Percentiles rank a stretch among this genome's conserved stretches.
phyloP scores from a whole-genome alignment of 192 early-diverging fungal genomes.

The Umbelopsis sp. region DNA sequence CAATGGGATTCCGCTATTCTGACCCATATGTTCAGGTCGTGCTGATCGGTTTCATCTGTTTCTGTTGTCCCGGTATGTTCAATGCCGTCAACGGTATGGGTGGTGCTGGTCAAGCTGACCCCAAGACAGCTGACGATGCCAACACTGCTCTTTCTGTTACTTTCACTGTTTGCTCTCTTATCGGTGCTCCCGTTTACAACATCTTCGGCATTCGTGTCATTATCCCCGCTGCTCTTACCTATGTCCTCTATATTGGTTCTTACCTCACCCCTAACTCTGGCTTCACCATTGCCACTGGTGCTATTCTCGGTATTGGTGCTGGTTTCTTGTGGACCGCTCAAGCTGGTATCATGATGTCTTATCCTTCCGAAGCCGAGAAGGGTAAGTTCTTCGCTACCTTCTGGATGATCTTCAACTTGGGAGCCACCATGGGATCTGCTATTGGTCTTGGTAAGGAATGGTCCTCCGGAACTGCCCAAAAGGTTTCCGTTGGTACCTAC shows the following conservation, averaged over 20 bases:
- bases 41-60: constrained; percentile 43
- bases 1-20: constrained; percentile 32
- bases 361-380: constrained; percentile 82
- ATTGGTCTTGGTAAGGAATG: constrained; percentile 76
- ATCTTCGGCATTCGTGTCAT: constrained; percentile 75
- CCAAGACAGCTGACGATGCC: constrained; percentile 69
- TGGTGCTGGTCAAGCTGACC: constrained; percentile 67
- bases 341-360: constrained; percentile 80
- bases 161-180: constrained; percentile 76
- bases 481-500: constrained; percentile 67
- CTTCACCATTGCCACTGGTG: constrained; percentile 77
- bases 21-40: constrained; percentile 40
- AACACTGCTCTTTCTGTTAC: constrained; percentile 79
- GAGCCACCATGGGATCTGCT: constrained; percentile 78
- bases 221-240: constrained; percentile 65
- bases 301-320: constrained; percentile 79
- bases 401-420: constrained; percentile 86
- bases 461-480: constrained; percentile 22
- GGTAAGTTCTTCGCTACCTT: constrained; percentile 83
- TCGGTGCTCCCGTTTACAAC: constrained; percentile 78
- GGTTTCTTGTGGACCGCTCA: constrained; percentile 67
- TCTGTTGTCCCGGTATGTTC: constrained; percentile 62
- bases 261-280: constrained; percentile 60
- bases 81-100: constrained; percentile 65
- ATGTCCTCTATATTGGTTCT: constrained; percentile 78